Conservation (phyloP, 768 basidiomycete genomes). For the Amylocystis lapponica region DNA sequence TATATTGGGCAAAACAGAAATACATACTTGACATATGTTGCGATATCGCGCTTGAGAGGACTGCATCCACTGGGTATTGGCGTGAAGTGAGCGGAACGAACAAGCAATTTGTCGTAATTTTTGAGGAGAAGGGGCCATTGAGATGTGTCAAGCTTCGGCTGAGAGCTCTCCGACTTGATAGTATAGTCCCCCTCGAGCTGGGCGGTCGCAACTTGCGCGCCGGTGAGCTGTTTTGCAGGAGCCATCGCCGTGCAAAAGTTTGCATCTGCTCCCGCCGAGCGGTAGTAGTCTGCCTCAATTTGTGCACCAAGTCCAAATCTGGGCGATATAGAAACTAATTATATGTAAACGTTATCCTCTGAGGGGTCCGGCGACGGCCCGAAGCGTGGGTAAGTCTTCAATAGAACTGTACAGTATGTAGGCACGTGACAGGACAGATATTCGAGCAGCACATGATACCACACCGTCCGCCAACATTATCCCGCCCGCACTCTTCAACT, state of each 20-base stretch:
- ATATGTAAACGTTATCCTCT: too few relatives aligned
- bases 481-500: too few relatives aligned
- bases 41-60: slow-evolving; percentile 92
- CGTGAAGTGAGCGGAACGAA: slow-evolving; percentile 95
- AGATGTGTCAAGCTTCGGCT: slow-evolving; percentile 86
- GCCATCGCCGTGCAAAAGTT: slow-evolving; percentile 30
- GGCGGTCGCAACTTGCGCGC: slow-evolving; percentile 66
- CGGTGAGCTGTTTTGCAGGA: slow-evolving; percentile 41
- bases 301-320: neutral
- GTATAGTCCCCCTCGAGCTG: slow-evolving; percentile 72
- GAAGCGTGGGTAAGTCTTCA: slow-evolving; percentile 18
- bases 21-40: slow-evolving; percentile 80
- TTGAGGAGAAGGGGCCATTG: slow-evolving; percentile 97
- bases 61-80: slow-evolving; percentile 93
- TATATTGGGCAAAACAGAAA: neutral
- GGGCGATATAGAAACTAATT: neutral
- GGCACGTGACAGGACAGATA: slow-evolving; percentile 3
- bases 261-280: slow-evolving; percentile 12
- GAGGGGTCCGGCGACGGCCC: neutral
- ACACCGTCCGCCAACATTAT: slow-evolving; percentile 14
- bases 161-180: slow-evolving; percentile 71
- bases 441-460: too few relatives aligned
- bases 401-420: slow-evolving; percentile 49
- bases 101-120: slow-evolving; percentile 96
- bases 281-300: neutral